Evolutionary conservation across 75 land plant species (phyloP), one percentile per base, ranked within the genome.

Genomic region (Picea glauca): DNA sequence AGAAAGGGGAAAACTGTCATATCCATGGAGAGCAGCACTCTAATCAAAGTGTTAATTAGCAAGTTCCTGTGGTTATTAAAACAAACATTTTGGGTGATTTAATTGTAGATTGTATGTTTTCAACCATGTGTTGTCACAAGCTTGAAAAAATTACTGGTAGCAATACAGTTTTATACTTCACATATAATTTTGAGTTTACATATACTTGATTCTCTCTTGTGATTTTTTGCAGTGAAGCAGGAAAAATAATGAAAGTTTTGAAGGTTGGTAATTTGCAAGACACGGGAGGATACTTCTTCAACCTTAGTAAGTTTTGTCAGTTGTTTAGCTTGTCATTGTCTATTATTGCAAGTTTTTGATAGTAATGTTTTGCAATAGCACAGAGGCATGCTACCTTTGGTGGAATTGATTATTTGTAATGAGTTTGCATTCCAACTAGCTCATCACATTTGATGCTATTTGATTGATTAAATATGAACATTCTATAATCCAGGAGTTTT

Each of bases 201-300:
- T 38, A 50, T 21, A 38, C n/a, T 20, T 70, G 12, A 43, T 15
- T 70, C 26, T 8, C 11, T 70, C 46, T 40, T 68, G 2, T 20
- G 17, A 35, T 17, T 62, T 76, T 78, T 75, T 80, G 81, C 88
- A 93, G 95, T 84, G 95, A 93, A n/a, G 95, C 89, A 77, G 95
- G 95, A 7, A 85, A 85, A 76, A 79, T 93, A 32, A 76, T 85
- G 79, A 93, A 93, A 84, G 63, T 91, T 58, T 77, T 93, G 81
- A 93, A 87, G 79, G 87, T 84, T 23, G 88, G 87, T 79, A 91
- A 91, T 31, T 78, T 85, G 23, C 88, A 91, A 67, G 95, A 93
- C 82, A 88, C 90, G 32, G 83, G 76, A 76, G 95, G 91, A 46
- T 90, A 85, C 84, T 89, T 85, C 80, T 93, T 93, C 74, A 89